Evolutionary conservation across 331 rosid genomes (phyloP).

Genomic region (Malus hybrid): DNA sequence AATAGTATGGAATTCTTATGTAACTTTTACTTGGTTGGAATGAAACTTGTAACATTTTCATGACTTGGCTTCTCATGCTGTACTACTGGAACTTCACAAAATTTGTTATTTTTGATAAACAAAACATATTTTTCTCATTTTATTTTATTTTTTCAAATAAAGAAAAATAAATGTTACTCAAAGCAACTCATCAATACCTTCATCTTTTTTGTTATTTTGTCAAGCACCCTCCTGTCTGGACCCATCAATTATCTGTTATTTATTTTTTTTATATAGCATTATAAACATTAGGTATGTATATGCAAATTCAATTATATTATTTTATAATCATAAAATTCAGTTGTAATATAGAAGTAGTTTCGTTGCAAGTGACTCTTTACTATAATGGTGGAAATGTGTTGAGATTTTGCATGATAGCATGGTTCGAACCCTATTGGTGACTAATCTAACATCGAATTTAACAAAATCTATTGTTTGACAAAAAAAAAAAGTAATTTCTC

Average conservation of each 20-base stretch:
- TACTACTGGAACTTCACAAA: neutral
- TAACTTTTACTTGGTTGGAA: too few species aligned
- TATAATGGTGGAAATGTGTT: too few species aligned
- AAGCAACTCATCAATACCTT: neutral
- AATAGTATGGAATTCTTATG: too few species aligned
- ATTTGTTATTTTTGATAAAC: neutral
- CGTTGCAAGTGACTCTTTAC: too few species aligned
- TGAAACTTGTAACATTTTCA: neutral
- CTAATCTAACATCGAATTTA: too few species aligned
- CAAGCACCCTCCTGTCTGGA: neutral
- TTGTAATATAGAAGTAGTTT: neutral
- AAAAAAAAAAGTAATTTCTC: too few species aligned
- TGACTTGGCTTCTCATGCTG: neutral
- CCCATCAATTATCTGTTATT: neutral
- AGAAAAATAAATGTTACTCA: neutral
- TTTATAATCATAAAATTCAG: neutral
- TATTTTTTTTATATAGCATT: neutral
- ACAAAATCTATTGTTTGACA: too few species aligned
- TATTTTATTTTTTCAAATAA: too few species aligned
- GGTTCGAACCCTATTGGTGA: accelerated
- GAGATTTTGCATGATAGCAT: accelerated
- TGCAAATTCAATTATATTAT: neutral
- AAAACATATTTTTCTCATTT: neutral
- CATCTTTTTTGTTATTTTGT: neutral
- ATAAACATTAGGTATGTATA: too few species aligned